These are phyloP conservation scores for Metschnikowia lachancei DNA, from an alignment of 805 yeast genomes.

Conservation along the genomic window DNA sequence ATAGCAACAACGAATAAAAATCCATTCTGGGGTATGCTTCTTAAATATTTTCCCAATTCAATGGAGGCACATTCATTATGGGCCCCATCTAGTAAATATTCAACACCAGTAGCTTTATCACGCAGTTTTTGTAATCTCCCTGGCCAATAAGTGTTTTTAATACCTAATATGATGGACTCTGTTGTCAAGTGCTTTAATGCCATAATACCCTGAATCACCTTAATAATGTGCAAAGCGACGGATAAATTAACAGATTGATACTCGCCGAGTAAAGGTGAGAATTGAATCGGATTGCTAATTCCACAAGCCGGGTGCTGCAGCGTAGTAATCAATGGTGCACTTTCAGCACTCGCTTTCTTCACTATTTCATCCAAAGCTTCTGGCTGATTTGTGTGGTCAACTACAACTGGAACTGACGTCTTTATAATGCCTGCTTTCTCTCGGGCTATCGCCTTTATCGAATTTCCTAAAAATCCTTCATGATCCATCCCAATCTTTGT, in stretches of 20 bases:
- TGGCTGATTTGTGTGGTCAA: constrained; percentile 11
- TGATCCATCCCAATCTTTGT: constrained; percentile 89
- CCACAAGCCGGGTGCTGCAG: constrained; percentile 14
- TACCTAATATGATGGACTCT: constrained; percentile 47
- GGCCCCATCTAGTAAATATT: constrained; percentile 80
- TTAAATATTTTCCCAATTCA: constrained; percentile 60
- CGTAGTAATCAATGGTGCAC: constrained; percentile 29
- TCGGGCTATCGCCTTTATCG: constrained; percentile 60
- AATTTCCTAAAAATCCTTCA: constrained; percentile 68
- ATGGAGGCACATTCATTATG: constrained; percentile 84
- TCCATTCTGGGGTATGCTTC: constrained; percentile 24
- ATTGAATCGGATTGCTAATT: constrained; percentile 29
- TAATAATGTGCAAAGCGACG: constrained; percentile 60
- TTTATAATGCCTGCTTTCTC: constrained; percentile 90
- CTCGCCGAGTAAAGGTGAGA: constrained; percentile 63
- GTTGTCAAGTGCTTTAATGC: constrained; percentile 29
- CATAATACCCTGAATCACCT: constrained; percentile 25
- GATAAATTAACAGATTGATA: constrained; percentile 72
- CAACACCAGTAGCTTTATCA: constrained; percentile 22
- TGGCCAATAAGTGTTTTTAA: constrained; percentile 68
- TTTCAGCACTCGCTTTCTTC: constrained; percentile 31
- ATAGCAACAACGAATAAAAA: constrained; percentile 67
- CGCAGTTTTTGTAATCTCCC: constrained; percentile 67
- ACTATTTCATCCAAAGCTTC: constrained; percentile 50
- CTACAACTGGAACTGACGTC: constrained; percentile 54